phyloP scores from a whole-genome alignment of 1,284 basidiomycete genomes.

The Ceratobasidium sp. region DNA sequence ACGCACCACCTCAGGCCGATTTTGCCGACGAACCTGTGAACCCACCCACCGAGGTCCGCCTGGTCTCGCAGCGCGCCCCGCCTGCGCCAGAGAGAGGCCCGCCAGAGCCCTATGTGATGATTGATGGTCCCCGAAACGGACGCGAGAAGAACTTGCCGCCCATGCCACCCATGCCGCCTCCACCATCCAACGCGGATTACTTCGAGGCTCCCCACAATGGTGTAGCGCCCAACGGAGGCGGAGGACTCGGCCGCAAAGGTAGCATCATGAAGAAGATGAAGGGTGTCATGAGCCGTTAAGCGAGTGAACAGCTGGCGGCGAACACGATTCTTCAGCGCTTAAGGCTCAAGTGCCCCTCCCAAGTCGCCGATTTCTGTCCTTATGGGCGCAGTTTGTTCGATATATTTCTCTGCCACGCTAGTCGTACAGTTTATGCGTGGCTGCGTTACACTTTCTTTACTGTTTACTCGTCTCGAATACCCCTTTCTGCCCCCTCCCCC shows the following conservation, averaged over 20 bases:
- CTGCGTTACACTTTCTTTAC: constrained; percentile 2
- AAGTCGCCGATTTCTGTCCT: constrained; percentile 11
- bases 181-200: constrained; percentile 40
- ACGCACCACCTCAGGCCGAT: constrained; percentile 44
- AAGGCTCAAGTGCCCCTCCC: not conserved
- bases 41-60: constrained; percentile 16
- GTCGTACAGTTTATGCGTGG: constrained; percentile 28
- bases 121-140: constrained; percentile 1
- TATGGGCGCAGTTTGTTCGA: constrained; percentile 20
- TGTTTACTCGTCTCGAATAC: constrained; percentile 25
- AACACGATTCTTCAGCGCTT: too few species aligned
- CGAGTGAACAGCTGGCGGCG: not conserved
- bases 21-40: constrained; percentile 28
- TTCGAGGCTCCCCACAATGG: constrained; percentile 21
- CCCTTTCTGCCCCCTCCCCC: not conserved
- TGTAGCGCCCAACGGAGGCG: not conserved
- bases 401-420: constrained; percentile 10
- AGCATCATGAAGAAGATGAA: constrained; percentile 44
- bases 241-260: constrained; percentile 33
- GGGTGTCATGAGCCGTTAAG: constrained; percentile 42
- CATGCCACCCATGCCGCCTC: constrained; percentile 12
- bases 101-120: not conserved
- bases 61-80: constrained; percentile 20
- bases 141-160: constrained; percentile 39
- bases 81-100: constrained; percentile 16